Base-by-base conservation (phyloP, 176 grass and related monocot genomes). In the Stipa capillata region DNA sequence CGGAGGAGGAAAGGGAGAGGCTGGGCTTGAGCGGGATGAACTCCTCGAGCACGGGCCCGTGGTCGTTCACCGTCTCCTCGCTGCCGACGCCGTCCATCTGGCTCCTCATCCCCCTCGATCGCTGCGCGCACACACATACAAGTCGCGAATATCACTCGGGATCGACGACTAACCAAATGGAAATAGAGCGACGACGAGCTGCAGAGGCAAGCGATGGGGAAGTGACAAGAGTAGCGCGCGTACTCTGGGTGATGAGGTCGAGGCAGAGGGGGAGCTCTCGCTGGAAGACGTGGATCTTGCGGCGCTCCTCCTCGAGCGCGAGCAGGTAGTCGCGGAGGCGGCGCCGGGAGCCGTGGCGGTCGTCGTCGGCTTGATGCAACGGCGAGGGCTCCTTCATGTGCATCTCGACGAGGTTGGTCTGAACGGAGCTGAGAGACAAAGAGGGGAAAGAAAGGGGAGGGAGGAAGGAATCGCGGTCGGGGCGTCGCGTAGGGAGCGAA, bases 1-100 rank as follows among this genome's bases (percentile, higher is more conserved):
- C 89, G 45, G 79, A 79, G 27, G 86, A 91, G 40, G 79, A 88
- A 3, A 80, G 10, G 15, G 87, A 86, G 7, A 84, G 80, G 82
- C 83, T 90, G 47, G 94, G 94, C 62, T 97, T 97, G 53, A 97
- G 83, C 27, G 91, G 89, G 56, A 97, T 97, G 65, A 97, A 94
- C 91, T 97, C 94, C 82, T 97, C 94, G 42, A 97, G 76, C 51
- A 97, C 87, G 13, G 94, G 91, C 9, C 68, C 80, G 20, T 88
- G 61, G 47, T 90, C 76, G 71, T 74, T 88, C 18, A 71, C 73
- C 65, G 77, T 86, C 65, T 89, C 86, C 53, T 87, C 89, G 58
- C 76, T 79, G 47, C 29, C 83, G 72, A 77, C 85, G 52, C 54
- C 39, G 63, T 74, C 85, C 69, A 97, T 92, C 77, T 89, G 87